These are phyloP conservation scores for Aplosporella prunicola DNA, from an alignment of 2,329 filamentous ascomycete genomes.

Conservation along the genomic window DNA sequence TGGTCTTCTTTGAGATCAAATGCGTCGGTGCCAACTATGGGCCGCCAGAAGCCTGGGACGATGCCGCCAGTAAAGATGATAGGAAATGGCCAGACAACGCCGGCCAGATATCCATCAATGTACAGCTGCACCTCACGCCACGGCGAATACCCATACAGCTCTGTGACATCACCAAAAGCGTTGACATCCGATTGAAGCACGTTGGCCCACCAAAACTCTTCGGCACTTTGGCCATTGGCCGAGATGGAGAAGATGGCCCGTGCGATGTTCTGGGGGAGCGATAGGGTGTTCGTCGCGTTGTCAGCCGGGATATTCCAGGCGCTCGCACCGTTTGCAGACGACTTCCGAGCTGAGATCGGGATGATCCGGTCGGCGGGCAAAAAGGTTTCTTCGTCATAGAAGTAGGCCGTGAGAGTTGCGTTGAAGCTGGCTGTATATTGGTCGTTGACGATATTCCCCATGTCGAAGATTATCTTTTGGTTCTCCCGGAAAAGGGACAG, in stretches of 20 bases:
- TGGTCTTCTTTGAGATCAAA: slow-evolving; percentile 73
- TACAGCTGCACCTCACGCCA: slow-evolving; percentile 70
- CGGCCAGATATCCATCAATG: slow-evolving; percentile 64
- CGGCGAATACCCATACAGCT: slow-evolving; percentile 57
- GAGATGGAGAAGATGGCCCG: slow-evolving; percentile 68
- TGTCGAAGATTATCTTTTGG: slow-evolving; percentile 71
- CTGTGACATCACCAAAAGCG: slow-evolving; percentile 50
- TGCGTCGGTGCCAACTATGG: slow-evolving; percentile 67
- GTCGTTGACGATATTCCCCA: slow-evolving; percentile 62
- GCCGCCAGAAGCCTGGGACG: slow-evolving; percentile 66
- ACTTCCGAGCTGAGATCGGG: slow-evolving; percentile 50
- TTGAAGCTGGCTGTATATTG: slow-evolving; percentile 67
- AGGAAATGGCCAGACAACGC: slow-evolving; percentile 72
- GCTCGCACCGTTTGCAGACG: slow-evolving; percentile 46
- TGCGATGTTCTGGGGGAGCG: slow-evolving; percentile 56
- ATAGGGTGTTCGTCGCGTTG: slow-evolving; percentile 49
- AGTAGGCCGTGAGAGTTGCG: slow-evolving; percentile 63
- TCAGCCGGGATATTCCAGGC: slow-evolving; percentile 58
- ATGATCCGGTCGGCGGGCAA: slow-evolving; percentile 54
- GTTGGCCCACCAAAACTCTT: slow-evolving; percentile 84
- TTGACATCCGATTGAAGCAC: slow-evolving; percentile 53
- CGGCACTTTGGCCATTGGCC: slow-evolving; percentile 63
- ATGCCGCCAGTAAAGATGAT: slow-evolving; percentile 76
- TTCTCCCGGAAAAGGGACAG: slow-evolving; percentile 56
- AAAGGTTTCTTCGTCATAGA: slow-evolving; percentile 45